Base-by-base conservation (phyloP, 2,329 filamentous ascomycete species). In the Raffaelea deltoideospora region DNA sequence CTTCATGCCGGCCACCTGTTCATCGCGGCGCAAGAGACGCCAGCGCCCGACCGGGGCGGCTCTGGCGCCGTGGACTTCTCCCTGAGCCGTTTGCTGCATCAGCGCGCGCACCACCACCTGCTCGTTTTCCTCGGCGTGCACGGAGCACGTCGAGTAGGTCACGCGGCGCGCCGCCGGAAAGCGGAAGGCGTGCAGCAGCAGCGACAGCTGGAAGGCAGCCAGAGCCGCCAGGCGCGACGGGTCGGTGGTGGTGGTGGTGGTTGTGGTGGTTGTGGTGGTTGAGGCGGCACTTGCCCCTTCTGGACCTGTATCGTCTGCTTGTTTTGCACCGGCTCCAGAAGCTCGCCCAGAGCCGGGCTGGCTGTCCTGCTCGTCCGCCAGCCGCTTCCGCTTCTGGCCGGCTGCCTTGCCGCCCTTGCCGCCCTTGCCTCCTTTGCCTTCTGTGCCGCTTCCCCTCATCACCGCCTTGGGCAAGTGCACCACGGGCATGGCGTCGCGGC, bases 91-190 rank as follows among this genome's bases (percentile, higher is more conserved):
- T n/a, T n/a, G n/a, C n/a, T n/a, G n/a, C n/a, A n/a, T n/a, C 27
- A 96, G 61, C 1, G 84, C 80, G 33, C 69, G 67, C 38, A 78
- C 57, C 0, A 95, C 85, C 0, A 96, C 87, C 2, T 69, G 59
- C 56, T 98, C 90, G 48, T 98, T 96, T 55, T 98, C 90, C 45
- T 82, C 72, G 0, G 73, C 70, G 52, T 96, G 79, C 3, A 94
- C 62, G 0, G 88, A 96, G 53, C 90, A 98, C 0, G 90, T 96
- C 24, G 86, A 94, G 53, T 96, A 98, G 0, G 84, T 87, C 31
- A 96, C 76, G 45, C 74, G 78, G 11, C 54, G 67, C 0, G 84
- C 85, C 1, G 69, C 64, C 0, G 85, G 79, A 47, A 96, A 98
- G 18, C 62, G 58, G 57, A 96, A 79, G 0, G 90, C 87, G 53